Evolutionary conservation across 768 basidiomycete species (phyloP).

Genomic region (Mycena sanguinolenta): DNA sequence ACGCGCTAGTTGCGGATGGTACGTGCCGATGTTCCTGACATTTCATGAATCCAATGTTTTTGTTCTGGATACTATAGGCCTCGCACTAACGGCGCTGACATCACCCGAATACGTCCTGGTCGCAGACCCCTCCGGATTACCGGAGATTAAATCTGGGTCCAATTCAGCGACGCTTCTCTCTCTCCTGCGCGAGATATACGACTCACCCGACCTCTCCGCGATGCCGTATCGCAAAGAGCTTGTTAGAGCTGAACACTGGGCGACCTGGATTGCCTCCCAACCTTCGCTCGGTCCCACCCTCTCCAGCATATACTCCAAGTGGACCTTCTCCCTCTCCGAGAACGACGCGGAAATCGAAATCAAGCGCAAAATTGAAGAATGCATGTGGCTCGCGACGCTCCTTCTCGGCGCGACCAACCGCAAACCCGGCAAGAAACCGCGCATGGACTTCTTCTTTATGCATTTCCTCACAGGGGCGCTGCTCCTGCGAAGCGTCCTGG

Average conservation of each 20-base stretch:
- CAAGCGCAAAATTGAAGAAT: conserved; percentile 60
- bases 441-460: conserved; percentile 73
- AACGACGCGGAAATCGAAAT: conserved; percentile 40
- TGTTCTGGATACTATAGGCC: too few species aligned
- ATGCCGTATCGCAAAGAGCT: neutral
- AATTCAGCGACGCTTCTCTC: conserved; percentile 1
- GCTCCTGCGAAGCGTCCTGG: conserved; percentile 61
- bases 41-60: neutral
- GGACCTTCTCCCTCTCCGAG: conserved; percentile 14
- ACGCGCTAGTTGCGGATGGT: conserved; percentile 21
- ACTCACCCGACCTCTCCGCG: conserved; percentile 3
- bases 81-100: conserved; percentile 5
- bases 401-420: conserved; percentile 62
- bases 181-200: conserved; percentile 19
- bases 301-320: conserved; percentile 13
- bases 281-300: conserved; percentile 4
- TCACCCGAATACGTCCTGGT: neutral
- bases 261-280: neutral
- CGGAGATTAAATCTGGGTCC: conserved; percentile 10
- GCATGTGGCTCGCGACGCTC: conserved; percentile 63
- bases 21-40: too few species aligned
- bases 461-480: conserved; percentile 67
- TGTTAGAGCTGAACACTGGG: neutral
- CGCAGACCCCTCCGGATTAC: conserved; percentile 9
- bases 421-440: conserved; percentile 60